Conservation (phyloP, 352 stramenopile species). For the Globisporangium irregulare region DNA sequence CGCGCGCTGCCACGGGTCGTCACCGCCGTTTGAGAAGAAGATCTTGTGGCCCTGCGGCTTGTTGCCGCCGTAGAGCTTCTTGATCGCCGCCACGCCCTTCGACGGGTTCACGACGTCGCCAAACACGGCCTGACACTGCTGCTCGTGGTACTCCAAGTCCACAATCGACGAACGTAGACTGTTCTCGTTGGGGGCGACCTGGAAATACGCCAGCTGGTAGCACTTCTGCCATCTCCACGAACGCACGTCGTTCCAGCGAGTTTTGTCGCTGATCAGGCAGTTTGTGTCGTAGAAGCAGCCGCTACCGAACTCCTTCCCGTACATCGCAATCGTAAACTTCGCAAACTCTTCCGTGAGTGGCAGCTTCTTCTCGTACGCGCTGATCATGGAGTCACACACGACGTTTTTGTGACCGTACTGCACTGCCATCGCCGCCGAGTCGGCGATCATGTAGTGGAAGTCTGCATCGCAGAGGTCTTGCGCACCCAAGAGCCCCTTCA, state of each 20-base stretch:
- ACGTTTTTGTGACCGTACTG: constrained; percentile 87
- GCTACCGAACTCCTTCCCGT: constrained; percentile 69
- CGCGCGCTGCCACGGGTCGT: constrained; percentile 86
- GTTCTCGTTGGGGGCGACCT: constrained; percentile 57
- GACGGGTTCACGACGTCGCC: constrained; percentile 59
- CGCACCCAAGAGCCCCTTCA: constrained; percentile 67
- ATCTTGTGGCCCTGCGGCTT: constrained; percentile 71
- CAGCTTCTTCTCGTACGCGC: constrained; percentile 43
- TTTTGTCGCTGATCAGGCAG: constrained; percentile 47
- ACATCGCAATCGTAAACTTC: constrained; percentile 80
- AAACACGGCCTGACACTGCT: constrained; percentile 78
- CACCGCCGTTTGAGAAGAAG: constrained; percentile 80
- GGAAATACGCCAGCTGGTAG: constrained; percentile 84
- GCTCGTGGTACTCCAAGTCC: constrained; percentile 71
- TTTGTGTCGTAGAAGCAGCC: constrained; percentile 84
- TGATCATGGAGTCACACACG: constrained; percentile 61
- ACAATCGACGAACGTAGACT: constrained; percentile 69
- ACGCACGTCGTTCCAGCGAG: constrained; percentile 65
- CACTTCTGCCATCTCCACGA: constrained; percentile 90
- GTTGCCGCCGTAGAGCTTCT: constrained; percentile 71
- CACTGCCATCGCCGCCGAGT: constrained; percentile 83
- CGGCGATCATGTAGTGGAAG: constrained; percentile 91
- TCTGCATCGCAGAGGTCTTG: constrained; percentile 57
- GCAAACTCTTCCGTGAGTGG: constrained; percentile 67
- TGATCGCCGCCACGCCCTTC: constrained; percentile 54